Evolutionary conservation across 352 stramenopile species (phyloP), one percentile per base, ranked within the genome.

Genomic region (Stramenopiles sp.): DNA sequence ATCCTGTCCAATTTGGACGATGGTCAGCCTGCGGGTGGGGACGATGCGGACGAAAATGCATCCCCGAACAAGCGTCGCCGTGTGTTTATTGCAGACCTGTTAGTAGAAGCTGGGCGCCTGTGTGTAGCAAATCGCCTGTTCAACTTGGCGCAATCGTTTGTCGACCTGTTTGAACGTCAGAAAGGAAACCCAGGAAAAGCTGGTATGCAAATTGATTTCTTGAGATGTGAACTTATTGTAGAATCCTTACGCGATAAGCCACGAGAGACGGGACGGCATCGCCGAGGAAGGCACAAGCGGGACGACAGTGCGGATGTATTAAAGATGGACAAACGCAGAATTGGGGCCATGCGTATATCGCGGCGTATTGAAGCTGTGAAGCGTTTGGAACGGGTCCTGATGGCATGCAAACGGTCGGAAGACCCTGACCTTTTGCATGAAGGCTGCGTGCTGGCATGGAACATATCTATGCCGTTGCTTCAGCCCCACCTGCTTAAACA

Each of bases 391-490:
- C 80, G 87, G 18, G 83, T 85, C 0, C 79, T 95, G 4, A 49
- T 91, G 63, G 85, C 87, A 0, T 85, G 81, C 49, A 90, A 92
- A 75, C 81, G 88, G 0, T 82, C 92, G 25, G 79, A 85, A 25
- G 82, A 93, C 35, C 74, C 87, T 0, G 83, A 87, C 31, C 76
- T 96, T 25, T 75, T 92, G 3, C 86, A 95, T 73, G 84, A 81
- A 33, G 82, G 89, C 4, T 92, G 88, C 63, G 77, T 93, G 1
- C 84, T 85, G 73, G 80, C 80, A 0, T 94, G 88, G 88, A 94
- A 91, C 69, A 49, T 93, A 30, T 83, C 84, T 2, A 69, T 91
- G 0, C 86, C 88, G 30, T 76, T 95, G 43, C 75, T 94, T 3
- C 84, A 92, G 49, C 83, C 82, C 1, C 80, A 88, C n/a, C 75